Evolutionary conservation across 192 early-diverging fungal species (phyloP), one percentile per base, ranked within the genome.

Genomic region (Linnemannia elongata): DNA sequence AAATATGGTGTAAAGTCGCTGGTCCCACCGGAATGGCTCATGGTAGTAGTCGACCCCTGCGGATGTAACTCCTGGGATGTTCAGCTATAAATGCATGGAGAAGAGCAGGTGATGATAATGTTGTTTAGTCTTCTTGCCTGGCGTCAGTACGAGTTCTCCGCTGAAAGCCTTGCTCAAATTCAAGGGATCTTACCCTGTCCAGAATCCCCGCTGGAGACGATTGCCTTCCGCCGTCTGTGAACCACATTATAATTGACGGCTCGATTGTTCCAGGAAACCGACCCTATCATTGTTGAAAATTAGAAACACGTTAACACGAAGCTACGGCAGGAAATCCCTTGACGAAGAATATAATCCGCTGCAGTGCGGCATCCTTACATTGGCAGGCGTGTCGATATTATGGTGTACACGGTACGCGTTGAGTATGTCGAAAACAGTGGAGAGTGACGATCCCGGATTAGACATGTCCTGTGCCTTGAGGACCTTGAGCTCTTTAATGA

Each of bases 21-120:
- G 96, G 74, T 97, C 95, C 96, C 96, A 97, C 35, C 96, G 88
- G 52, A 96, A 96, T 49, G 96, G 96, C 88, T 97, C 96, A 10
- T 89, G 76, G 77, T 94, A 96, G 18, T 91, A 86, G 72, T 94
- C 91, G 12, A 89, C 90, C 72, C 95, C 96, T 15, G 95, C 93
- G 6, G 92, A 88, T 57, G 87, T 85, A n/a, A 91, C 80, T 15
- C 91, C 92, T 8, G 93, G 94, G 45, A 96, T 92, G 69, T 95
- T 93, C 4, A 97, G 88, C 92, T 95, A 88, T 33, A 15, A 1
- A 45, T 45, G 1, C 13, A 45, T 22, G 49, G 22, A 66, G 24
- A 57, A 13, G 44, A 42, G 5, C 10, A 22, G 15, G 6, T 13
- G 17, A 41, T 44, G 20, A 54, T 8, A 45, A 9, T 49, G 30